Evolutionary conservation across 2,329 filamentous ascomycete species (phyloP).

Genomic region (Colletotrichum costaricense): DNA sequence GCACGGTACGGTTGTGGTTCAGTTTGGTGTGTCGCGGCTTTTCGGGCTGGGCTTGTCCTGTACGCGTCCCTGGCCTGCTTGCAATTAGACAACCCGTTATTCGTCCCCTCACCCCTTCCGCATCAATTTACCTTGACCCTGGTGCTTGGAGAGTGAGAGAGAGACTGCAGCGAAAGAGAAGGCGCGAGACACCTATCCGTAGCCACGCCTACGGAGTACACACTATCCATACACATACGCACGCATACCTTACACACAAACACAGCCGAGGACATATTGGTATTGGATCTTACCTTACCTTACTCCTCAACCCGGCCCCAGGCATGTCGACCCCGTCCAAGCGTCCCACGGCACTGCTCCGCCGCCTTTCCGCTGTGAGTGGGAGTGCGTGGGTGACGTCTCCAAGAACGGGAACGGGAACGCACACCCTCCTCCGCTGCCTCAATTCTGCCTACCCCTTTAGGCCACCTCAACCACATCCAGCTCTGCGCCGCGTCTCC

Average conservation of each 20-base stretch:
- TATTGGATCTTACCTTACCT: too few species aligned
- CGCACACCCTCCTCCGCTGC: conserved; percentile 41
- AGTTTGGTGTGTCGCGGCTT: neutral
- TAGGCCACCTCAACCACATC: conserved; percentile 45
- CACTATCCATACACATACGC: too few species aligned
- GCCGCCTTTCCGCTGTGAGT: conserved; percentile 32
- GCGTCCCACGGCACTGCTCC: conserved; percentile 43
- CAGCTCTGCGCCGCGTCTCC: conserved; percentile 22
- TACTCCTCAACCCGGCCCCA: neutral
- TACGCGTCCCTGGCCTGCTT: conserved; percentile 31
- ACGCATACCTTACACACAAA: neutral
- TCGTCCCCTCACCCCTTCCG: conserved; percentile 19
- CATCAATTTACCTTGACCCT: neutral
- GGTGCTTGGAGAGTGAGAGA: neutral
- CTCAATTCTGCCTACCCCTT: conserved; percentile 33
- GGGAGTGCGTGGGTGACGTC: conserved; percentile 35
- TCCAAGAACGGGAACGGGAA: conserved; percentile 33
- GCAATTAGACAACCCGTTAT: conserved; percentile 33
- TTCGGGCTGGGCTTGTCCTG: conserved; percentile 18
- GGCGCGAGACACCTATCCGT: neutral
- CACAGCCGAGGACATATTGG: neutral
- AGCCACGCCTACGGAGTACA: too few species aligned
- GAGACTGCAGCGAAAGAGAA: neutral
- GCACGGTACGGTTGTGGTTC: neutral
- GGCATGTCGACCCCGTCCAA: conserved; percentile 45